phyloP scores from a whole-genome alignment of 2,329 filamentous ascomycete genomes.

The Pyricularia sp. region DNA sequence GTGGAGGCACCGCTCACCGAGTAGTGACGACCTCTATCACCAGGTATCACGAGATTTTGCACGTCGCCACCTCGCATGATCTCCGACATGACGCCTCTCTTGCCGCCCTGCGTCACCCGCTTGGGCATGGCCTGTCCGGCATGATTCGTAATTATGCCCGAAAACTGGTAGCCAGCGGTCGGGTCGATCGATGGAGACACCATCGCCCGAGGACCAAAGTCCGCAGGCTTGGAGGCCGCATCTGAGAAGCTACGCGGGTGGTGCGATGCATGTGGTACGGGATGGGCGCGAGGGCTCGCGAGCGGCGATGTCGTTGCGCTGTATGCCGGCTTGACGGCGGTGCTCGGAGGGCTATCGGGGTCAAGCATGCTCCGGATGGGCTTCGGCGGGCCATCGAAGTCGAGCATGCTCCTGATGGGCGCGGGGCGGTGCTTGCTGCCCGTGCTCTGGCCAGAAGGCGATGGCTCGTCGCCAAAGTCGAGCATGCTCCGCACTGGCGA shows the following conservation, averaged over 20 bases:
- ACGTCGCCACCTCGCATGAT: slow-evolving; percentile 43
- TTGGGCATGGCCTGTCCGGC: slow-evolving; percentile 40
- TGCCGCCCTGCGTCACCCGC: slow-evolving; percentile 37
- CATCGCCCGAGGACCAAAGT: slow-evolving; percentile 32
- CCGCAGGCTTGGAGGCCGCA: slow-evolving; percentile 34
- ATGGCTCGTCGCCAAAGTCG: slow-evolving; percentile 39
- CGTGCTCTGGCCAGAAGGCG: slow-evolving; percentile 9
- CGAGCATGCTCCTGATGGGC: slow-evolving; percentile 57
- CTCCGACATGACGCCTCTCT: slow-evolving; percentile 39
- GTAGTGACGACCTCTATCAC: slow-evolving; percentile 32
- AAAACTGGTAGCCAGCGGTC: slow-evolving; percentile 51
- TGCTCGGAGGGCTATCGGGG: slow-evolving; percentile 25
- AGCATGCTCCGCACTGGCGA: slow-evolving; percentile 64
- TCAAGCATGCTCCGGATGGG: slow-evolving; percentile 45
- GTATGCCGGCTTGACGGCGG: slow-evolving; percentile 19
- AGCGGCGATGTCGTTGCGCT: slow-evolving; percentile 37
- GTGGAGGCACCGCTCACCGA: slow-evolving; percentile 23
- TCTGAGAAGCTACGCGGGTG: slow-evolving; percentile 49
- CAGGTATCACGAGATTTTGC: slow-evolving; percentile 37
- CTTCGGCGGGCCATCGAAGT: slow-evolving; percentile 36
- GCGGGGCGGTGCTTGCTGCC: slow-evolving; percentile 29
- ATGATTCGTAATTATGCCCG: slow-evolving; percentile 44
- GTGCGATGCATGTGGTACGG: slow-evolving; percentile 19
- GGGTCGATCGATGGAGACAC: slow-evolving; percentile 24
- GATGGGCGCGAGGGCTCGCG: slow-evolving; percentile 22